Evolutionary conservation across 257 asterid species (phyloP).

Genomic region (Orobanche coerulescens): DNA sequence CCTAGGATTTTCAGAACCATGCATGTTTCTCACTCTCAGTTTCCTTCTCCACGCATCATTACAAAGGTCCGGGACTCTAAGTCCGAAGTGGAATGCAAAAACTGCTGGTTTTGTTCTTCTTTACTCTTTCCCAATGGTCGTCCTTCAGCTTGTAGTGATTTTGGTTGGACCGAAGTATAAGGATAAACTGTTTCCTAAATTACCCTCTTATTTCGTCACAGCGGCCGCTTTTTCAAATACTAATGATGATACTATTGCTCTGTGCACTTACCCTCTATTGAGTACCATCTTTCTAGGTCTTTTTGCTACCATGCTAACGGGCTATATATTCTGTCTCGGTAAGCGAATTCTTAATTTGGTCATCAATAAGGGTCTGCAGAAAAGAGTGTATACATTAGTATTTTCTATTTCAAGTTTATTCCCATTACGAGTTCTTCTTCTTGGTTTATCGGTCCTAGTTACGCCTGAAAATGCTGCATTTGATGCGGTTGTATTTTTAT

Average conservation of each 20-base stretch:
- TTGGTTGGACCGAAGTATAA: conserved; percentile 40
- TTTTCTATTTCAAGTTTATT: conserved; percentile 46
- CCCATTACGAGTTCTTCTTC: conserved; percentile 57
- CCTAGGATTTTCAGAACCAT: conserved; percentile 84
- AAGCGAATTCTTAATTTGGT: conserved; percentile 52
- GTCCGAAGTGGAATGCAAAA: conserved; percentile 59
- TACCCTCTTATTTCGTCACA: conserved; percentile 55
- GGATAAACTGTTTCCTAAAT: conserved; percentile 25
- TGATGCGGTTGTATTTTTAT: conserved; percentile 56
- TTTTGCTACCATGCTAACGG: conserved; percentile 46
- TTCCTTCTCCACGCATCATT: conserved; percentile 74
- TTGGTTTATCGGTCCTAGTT: conserved; percentile 58
- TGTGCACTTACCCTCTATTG: conserved; percentile 78
- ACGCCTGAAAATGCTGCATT: conserved; percentile 41
- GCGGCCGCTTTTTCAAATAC: conserved; percentile 26
- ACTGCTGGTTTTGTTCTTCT: conserved; percentile 54
- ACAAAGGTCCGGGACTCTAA: conserved; percentile 52
- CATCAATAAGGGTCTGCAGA: conserved; percentile 73
- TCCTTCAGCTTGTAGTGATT: conserved; percentile 59
- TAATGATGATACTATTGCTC: conserved; percentile 28
- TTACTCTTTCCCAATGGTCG: conserved; percentile 56
- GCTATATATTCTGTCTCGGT: conserved; percentile 65
- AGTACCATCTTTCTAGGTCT: conserved; percentile 63
- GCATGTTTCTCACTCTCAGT: conserved; percentile 58
- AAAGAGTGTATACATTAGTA: conserved; percentile 66